A percentile compares a stretch with the other conserved stretches of the same genome.
phyloP scores from a whole-genome alignment of 495 filamentous ascomycete genomes.

The Peziza echinospora region DNA sequence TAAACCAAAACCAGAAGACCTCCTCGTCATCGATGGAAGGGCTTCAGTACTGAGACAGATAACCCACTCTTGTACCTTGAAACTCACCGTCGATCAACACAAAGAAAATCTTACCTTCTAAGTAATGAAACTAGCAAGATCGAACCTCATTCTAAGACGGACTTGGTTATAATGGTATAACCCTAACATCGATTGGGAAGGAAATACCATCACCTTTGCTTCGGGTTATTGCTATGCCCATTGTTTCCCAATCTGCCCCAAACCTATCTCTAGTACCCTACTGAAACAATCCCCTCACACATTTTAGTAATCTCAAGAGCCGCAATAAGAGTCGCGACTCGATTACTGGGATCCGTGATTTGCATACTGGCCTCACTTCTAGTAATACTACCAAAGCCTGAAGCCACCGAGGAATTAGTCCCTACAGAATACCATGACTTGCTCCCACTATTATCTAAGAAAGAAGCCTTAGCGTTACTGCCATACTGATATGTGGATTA shows the following conservation, averaged over 20 bases:
- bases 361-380: neutral
- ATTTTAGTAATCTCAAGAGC: neutral
- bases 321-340: neutral
- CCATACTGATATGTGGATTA: neutral
- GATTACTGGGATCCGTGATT: neutral
- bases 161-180: neutral
- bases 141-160: neutral
- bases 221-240: neutral
- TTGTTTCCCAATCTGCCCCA: neutral
- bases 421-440: neutral
- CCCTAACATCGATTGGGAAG: neutral
- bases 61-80: neutral
- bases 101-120: neutral
- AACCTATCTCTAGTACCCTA: neutral
- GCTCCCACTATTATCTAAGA: neutral
- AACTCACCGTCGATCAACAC: neutral
- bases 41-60: neutral
- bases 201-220: neutral
- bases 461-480: too few species aligned
- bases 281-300: neutral
- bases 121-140: neutral
- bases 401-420: neutral
- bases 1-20: neutral
- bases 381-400: neutral
- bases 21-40: neutral